Percentiles rank a stretch among this genome's conserved stretches.
These are phyloP conservation scores for Trichoderma parareesei DNA, from an alignment of 495 filamentous ascomycete species.

Conservation along the genomic window DNA sequence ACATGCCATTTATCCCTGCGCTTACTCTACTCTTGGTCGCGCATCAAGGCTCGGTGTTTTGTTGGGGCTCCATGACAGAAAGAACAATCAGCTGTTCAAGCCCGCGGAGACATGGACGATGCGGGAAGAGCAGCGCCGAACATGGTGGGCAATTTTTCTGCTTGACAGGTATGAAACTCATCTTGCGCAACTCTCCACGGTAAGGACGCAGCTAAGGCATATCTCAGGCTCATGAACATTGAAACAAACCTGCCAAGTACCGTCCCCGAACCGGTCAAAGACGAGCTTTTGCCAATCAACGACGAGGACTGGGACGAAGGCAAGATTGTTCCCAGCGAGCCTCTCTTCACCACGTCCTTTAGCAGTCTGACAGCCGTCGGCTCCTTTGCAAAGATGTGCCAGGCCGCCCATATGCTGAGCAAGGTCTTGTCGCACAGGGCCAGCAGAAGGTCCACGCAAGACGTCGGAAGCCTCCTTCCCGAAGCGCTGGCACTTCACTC, in stretches of 20 bases:
- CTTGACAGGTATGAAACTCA: not conserved
- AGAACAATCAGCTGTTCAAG: not conserved
- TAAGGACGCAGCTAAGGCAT: not conserved
- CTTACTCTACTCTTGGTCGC: not conserved
- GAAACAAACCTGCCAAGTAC: not conserved
- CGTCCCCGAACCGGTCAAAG: not conserved
- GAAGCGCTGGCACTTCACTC: not conserved
- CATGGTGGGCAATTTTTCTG: conserved; percentile 1
- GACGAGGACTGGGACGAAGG: conserved; percentile 3
- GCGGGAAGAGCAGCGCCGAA: conserved; percentile 1
- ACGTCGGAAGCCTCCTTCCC: not conserved
- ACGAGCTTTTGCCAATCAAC: not conserved
- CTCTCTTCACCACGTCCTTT: conserved; percentile 1
- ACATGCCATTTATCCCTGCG: not conserved
- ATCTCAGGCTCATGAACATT: not conserved
- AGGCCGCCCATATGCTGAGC: not conserved
- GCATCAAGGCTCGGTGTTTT: not conserved
- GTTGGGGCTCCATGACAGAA: not conserved
- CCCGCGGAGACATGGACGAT: not conserved
- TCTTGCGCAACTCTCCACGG: not conserved
- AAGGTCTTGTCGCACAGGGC: not conserved
- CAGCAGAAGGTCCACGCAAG: not conserved
- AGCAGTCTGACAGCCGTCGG: not conserved
- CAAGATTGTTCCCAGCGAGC: not conserved
- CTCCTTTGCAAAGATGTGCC: not conserved